Evolutionary conservation across 2,329 filamentous ascomycete genomes (phyloP).

Genomic region (Diatrype stigma): DNA sequence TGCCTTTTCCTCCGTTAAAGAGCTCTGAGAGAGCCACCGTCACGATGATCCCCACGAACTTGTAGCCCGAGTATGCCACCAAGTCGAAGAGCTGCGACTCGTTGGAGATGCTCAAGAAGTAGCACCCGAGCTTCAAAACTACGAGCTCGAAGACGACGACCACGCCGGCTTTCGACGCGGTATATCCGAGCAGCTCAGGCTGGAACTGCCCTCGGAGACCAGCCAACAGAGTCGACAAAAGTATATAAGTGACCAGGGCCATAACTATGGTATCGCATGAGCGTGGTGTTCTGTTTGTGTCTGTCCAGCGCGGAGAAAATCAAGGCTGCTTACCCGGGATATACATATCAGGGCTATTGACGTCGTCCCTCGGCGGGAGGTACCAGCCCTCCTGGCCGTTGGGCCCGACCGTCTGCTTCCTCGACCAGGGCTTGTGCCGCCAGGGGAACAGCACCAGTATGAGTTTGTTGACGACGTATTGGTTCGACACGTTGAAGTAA

Average conservation of each 20-base stretch:
- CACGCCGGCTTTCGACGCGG: conserved; percentile 76
- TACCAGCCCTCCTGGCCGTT: conserved; percentile 72
- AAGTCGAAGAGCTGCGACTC: conserved; percentile 90
- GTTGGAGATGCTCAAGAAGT: conserved; percentile 88
- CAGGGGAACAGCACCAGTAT: conserved; percentile 93
- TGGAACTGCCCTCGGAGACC: conserved; percentile 89
- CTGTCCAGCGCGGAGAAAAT: conserved; percentile 15
- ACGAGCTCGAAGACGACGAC: conserved; percentile 85
- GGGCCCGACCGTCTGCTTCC: conserved; percentile 73
- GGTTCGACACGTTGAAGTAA: conserved; percentile 99
- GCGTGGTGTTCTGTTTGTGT: neutral
- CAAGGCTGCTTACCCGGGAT: conserved; percentile 62
- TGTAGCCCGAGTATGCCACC: conserved; percentile 95
- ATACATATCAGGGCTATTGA: conserved; percentile 99
- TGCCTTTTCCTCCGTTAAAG: conserved; percentile 72
- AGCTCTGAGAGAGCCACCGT: conserved; percentile 78
- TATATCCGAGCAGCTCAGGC: conserved; percentile 87
- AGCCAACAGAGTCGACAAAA: conserved; percentile 85
- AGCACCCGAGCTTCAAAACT: conserved; percentile 87
- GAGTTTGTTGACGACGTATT: conserved; percentile 91
- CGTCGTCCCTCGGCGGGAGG: conserved; percentile 85
- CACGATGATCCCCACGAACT: conserved; percentile 94
- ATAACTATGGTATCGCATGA: conserved; percentile 57
- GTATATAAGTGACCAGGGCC: conserved; percentile 96
- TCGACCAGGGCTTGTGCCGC: conserved; percentile 96